Evolutionary conservation across 805 yeast genomes (phyloP).

Genomic region (Danielia oregonensis): DNA sequence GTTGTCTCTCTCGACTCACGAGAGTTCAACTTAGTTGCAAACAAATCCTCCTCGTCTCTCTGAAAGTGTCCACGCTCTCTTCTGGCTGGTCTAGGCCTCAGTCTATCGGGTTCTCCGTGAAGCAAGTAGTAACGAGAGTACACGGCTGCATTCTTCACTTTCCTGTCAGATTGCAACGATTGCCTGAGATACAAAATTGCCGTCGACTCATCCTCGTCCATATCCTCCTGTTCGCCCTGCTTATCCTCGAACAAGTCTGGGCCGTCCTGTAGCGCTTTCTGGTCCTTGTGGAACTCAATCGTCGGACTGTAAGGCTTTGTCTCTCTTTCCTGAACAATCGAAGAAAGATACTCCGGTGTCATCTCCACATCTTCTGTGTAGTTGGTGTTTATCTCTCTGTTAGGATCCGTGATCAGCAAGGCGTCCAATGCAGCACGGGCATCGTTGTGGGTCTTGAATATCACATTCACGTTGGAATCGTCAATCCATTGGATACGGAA

Average conservation of each 20-base stretch:
- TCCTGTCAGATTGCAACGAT: constrained; percentile 52
- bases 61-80: constrained; percentile 10
- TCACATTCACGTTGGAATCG: constrained; percentile 56
- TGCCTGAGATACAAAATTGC: constrained; percentile 44
- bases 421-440: constrained; percentile 35
- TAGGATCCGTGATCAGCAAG: constrained; percentile 23
- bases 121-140: constrained; percentile 61
- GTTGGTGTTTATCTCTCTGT: constrained; percentile 1
- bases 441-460: constrained; percentile 44
- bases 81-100: constrained; percentile 17
- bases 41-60: constrained; percentile 19
- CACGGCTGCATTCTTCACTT: constrained; percentile 52
- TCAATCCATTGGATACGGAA: constrained; percentile 63
- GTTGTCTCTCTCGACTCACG: too few relatives aligned
- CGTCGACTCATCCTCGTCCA: constrained; percentile 39
- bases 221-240: constrained; percentile 12
- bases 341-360: constrained; percentile 17
- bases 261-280: constrained; percentile 11
- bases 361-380: constrained; percentile 3
- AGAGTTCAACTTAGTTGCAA: constrained; percentile 18
- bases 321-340: constrained; percentile 33
- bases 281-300: constrained; percentile 30
- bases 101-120: constrained; percentile 66
- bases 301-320: constrained; percentile 39
- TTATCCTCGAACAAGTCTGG: constrained; percentile 11